These are phyloP conservation scores for Auricularia heimuer DNA, from an alignment of 768 basidiomycete genomes.

Conservation along the genomic window DNA sequence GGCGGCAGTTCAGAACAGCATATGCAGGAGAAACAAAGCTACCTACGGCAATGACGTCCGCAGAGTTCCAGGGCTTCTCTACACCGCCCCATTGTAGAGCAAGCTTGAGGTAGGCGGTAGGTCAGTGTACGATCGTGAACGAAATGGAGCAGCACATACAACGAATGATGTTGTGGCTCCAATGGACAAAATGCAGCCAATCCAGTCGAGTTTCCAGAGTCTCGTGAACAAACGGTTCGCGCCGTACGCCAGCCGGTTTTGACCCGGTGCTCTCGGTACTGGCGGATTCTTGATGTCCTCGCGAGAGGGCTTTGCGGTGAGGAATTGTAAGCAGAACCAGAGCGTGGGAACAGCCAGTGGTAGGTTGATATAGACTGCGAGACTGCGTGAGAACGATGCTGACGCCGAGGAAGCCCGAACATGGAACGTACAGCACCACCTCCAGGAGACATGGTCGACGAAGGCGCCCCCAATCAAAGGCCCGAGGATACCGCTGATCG, in stretches of 20 bases:
- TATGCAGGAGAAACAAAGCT: no score
- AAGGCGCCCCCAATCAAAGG: conserved; percentile 27
- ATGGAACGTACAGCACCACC: conserved; percentile 19
- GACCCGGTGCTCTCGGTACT: not conserved
- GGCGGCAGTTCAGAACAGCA: not conserved
- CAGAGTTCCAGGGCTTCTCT: conserved; percentile 1
- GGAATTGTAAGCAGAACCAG: conserved; percentile 22
- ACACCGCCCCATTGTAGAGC: conserved; percentile 7
- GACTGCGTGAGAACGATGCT: not conserved
- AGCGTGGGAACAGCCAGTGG: conserved; percentile 20
- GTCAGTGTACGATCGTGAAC: not conserved
- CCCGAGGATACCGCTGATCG: conserved; percentile 24
- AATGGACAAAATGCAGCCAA: not conserved
- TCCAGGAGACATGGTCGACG: conserved; percentile 24
- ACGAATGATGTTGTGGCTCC: not conserved
- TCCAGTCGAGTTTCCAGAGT: not conserved
- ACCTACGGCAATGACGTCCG: not conserved
- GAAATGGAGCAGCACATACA: not conserved
- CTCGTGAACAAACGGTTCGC: not conserved
- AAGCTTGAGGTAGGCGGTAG: not conserved
- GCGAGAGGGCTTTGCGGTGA: conserved; percentile 9
- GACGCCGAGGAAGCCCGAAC: not conserved
- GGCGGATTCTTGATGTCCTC: not conserved
- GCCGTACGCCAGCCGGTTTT: not conserved
- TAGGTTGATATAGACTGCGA: conserved; percentile 21